Evolutionary conservation across 2,329 filamentous ascomycete genomes (phyloP), one percentile per base, ranked within the genome.

Genomic region (Pseudogymnoascus sp.): DNA sequence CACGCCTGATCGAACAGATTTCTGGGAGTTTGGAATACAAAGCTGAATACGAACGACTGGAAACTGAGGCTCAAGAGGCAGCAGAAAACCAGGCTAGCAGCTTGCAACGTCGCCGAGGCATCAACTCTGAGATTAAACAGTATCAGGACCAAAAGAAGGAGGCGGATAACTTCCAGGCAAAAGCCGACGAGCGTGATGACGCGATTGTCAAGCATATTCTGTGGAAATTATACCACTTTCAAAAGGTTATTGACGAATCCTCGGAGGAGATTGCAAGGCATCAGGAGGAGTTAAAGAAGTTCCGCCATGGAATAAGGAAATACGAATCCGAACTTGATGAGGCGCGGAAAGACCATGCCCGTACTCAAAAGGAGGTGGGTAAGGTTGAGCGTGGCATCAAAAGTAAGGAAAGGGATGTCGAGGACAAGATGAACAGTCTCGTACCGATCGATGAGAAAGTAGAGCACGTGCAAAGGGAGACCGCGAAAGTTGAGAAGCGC

Each of bases 121-220:
- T 99, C 78, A 97, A 97, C 75, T 93, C 92, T 2, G 95, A 99
- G 76, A 96, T 99, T 74, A 96, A 95, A 74, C 92, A 96, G 71
- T 99, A 97, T 72, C 90, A 96, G 72, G 92, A 97, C 74, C 93
- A 97, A 76, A 97, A 97, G 78, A 87, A 87, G 69, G 95, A 97
- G 73, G 93, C 93, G 4, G 95, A 99, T 68, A 93, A 88, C 69
- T 99, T 93, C 73, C 90, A 96, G 72, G 87, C 85, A 67, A 97
- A 97, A 76, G 89, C 89, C 1, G 89, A 95, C 62, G 91, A 97
- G 74, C 87, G 91, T 60, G 93, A 99, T 73, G 85, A 91, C 62
- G 95, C 93, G 7, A 89, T 97, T 64, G 90, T 97, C 63, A 93
- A 89, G 0, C 93, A 97, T 68, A 93, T 96, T 35, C 79, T 99